A percentile compares a stretch with the other conserved stretches of the same genome.
Conservation (phyloP, 305 asterid species). For the Fraxinus velutina region DNA sequence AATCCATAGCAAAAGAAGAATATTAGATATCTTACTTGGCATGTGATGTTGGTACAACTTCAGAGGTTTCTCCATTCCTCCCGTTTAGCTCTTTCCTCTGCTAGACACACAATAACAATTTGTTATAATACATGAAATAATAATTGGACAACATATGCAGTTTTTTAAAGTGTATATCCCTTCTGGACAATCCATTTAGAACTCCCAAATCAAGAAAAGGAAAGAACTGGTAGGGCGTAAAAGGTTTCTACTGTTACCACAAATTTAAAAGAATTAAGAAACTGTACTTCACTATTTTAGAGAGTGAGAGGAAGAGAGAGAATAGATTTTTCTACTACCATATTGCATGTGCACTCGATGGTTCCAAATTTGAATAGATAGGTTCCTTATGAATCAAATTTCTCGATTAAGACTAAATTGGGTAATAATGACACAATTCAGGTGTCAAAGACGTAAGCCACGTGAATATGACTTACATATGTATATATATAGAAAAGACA, state of each 20-base stretch:
- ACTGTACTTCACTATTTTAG: neutral
- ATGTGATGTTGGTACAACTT: constrained; percentile 58
- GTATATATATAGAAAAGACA: neutral
- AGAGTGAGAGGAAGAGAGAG: too few species aligned
- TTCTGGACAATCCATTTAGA: neutral
- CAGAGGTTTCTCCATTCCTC: constrained; percentile 70
- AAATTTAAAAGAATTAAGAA: neutral
- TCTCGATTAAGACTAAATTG: neutral
- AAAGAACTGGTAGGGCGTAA: neutral
- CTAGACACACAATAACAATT: constrained; percentile 25
- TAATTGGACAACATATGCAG: constrained; percentile 18
- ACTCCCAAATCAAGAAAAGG: constrained; percentile 8
- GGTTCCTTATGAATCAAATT: neutral
- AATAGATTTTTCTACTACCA: neutral
- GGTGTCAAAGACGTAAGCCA: constrained; percentile 6
- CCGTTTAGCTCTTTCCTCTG: constrained; percentile 78
- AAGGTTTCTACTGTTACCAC: neutral
- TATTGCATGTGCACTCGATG: neutral
- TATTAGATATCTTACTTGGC: constrained; percentile 61
- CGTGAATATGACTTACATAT: neutral
- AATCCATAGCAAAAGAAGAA: constrained; percentile 10
- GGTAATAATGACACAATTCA: constrained; percentile 3
- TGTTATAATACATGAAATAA: constrained; percentile 9
- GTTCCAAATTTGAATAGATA: neutral
- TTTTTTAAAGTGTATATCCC: neutral